phyloP scores from a whole-genome alignment of 2,329 filamentous ascomycete genomes.

The Cladorrhinum sp. region DNA sequence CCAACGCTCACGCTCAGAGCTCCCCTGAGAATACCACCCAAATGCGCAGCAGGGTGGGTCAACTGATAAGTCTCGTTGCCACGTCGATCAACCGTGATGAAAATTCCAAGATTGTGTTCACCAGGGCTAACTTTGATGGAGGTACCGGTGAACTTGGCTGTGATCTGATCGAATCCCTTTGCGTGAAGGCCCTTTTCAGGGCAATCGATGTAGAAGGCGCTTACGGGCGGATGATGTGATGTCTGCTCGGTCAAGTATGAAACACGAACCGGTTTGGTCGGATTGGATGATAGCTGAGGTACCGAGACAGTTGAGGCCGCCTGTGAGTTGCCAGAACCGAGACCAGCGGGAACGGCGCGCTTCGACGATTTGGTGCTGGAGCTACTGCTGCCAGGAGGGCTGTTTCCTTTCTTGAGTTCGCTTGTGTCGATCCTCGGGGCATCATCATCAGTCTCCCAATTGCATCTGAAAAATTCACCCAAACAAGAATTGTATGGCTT shows the following conservation, averaged over 20 bases:
- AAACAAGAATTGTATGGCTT: conserved; percentile 98
- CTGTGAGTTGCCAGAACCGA: conserved; percentile 37
- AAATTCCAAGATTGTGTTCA: conserved; percentile 93
- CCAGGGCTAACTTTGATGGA: conserved; percentile 88
- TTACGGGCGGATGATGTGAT: conserved; percentile 95
- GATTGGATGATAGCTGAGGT: conserved; percentile 43
- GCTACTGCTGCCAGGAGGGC: conserved; percentile 40
- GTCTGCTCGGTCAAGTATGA: conserved; percentile 98
- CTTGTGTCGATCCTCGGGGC: conserved; percentile 61
- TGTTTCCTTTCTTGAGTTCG: conserved; percentile 38
- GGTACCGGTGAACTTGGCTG: conserved; percentile 95
- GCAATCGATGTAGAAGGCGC: conserved; percentile 90
- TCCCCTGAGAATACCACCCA: conserved; percentile 83
- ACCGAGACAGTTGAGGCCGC: conserved; percentile 51
- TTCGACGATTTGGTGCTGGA: conserved; percentile 47
- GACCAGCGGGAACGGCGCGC: conserved; percentile 28
- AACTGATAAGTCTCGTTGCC: conserved; percentile 91
- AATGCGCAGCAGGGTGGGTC: conserved; percentile 88
- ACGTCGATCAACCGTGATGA: conserved; percentile 77
- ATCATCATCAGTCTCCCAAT: conserved; percentile 87
- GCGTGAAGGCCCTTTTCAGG: conserved; percentile 86
- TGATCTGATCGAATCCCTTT: conserved; percentile 91
- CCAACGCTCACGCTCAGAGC: conserved; percentile 87
- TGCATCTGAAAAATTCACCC: conserved; percentile 97
- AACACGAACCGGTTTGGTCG: conserved; percentile 61